Percentiles rank a stretch among this genome's conserved stretches.
phyloP scores from a whole-genome alignment of 202 grass and related monocot species.

The Schoenoplectus tabernaemontani region DNA sequence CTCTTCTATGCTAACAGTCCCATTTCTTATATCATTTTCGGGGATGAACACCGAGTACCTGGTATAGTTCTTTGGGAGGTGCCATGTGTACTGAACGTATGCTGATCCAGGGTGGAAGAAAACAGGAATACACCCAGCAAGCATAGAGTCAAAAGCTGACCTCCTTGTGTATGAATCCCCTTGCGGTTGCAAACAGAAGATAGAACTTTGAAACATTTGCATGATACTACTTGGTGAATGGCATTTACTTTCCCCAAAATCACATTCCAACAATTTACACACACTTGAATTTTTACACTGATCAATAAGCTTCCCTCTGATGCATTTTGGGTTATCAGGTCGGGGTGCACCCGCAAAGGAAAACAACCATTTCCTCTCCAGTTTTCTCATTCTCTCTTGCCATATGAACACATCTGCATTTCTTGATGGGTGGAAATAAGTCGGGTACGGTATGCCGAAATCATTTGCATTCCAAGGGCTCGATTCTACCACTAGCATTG shows the following conservation, averaged over 20 bases:
- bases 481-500: constrained; percentile 91
- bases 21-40: constrained; percentile 43
- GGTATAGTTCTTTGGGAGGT: constrained; percentile 89
- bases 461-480: constrained; percentile 96
- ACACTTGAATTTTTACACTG: constrained; percentile 74
- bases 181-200: constrained; percentile 93
- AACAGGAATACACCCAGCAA: constrained; percentile 91
- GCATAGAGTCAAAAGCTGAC: constrained; percentile 90
- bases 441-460: constrained; percentile 83
- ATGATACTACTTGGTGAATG: constrained; percentile 83
- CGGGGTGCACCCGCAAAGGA: constrained; percentile 91
- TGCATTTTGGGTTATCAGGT: constrained; percentile 73
- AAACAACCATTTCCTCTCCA: constrained; percentile 79
- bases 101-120: constrained; percentile 98
- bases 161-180: constrained; percentile 95
- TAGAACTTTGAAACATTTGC: constrained; percentile 95
- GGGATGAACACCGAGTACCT: constrained; percentile 90
- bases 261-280: constrained; percentile 85
- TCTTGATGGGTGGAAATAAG: constrained; percentile 85
- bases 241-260: constrained; percentile 92
- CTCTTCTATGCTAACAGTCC: constrained; percentile 67
- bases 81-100: constrained; percentile 86
- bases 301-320: constrained; percentile 77
- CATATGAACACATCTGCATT: constrained; percentile 75
- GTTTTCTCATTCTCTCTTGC: constrained; percentile 87